Evolutionary conservation across 805 yeast genomes (phyloP), one percentile per base, ranked within the genome.

Genomic region (Wickerhamomyces silvicola): DNA sequence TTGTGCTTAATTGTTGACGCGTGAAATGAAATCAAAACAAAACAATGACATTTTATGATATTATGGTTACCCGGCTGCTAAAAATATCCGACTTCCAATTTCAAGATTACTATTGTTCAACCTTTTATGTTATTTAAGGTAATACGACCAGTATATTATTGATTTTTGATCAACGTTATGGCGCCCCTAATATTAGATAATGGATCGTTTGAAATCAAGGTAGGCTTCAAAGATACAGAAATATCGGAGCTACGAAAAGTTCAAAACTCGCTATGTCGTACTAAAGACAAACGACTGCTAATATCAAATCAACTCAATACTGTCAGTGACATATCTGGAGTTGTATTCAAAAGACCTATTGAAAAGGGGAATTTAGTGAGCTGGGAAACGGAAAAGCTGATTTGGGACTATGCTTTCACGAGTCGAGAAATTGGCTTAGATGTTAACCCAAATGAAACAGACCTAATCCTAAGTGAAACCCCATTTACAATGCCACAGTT

Each of bases 301-400:
- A 63, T 88, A 9, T 95, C 94, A 5, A 81, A 84, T 37, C 81
- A 79, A 41, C 47, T 79, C 9, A 57, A 69, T 12, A 63, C 66
- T 11, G 74, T 90, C 28, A 73, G 70, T 38, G 92, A 87, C 50
- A 77, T 76, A 22, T 76, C 94, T 0, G 84, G 87, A 1, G 67
- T 88, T 6, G 68, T 70, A 14, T 73, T 81, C 56, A 71, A 81
- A 38, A 64, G 97, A 34, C 97, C 99, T 0, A 75, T 76, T 36
- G 96, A 87, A 41, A 78, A 80, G 44, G 97, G 97, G 4, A 94
- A 88, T 44, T 61, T 92, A 31, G 76, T 79, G 1, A 84, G 90
- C 23, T 92, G 97, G 98, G 95, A 85, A 41, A 61, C 83, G 3
- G 87, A 92, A 52, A 81, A 81, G 47, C 79, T 81, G 15, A 70